These are phyloP conservation scores for Angomonas desouzai DNA, from an alignment of 208 protist species.

Conservation along the genomic window DNA sequence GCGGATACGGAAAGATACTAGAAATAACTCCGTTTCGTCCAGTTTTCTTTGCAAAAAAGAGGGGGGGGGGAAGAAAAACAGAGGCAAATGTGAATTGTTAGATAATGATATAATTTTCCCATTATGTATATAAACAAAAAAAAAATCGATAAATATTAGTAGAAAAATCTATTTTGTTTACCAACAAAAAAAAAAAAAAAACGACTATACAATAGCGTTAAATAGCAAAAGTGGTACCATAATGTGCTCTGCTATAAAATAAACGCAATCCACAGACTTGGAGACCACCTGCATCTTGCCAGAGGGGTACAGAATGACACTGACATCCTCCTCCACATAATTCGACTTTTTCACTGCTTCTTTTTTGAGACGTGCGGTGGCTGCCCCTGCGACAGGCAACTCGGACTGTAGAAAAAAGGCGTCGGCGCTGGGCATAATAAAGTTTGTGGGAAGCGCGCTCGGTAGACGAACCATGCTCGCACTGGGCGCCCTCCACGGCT, in stretches of 20 bases:
- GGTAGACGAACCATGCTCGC: neutral
- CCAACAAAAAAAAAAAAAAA: neutral
- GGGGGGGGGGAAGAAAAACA: too few relatives aligned
- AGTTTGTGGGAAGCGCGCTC: neutral
- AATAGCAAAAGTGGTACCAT: neutral
- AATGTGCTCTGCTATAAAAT: neutral
- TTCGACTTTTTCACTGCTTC: neutral
- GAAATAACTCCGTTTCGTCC: too few relatives aligned
- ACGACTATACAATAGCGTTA: neutral
- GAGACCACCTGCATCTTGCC: neutral
- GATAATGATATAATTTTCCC: too few relatives aligned
- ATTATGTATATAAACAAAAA: too few relatives aligned
- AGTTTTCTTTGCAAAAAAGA: too few relatives aligned
- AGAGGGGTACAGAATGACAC: conserved; percentile 3
- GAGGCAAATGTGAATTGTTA: too few relatives aligned
- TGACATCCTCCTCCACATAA: neutral
- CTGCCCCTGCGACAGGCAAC: neutral
- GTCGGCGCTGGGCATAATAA: conserved; percentile 5
- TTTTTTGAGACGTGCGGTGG: neutral
- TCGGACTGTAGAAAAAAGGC: conserved; percentile 3
- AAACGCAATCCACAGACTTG: neutral
- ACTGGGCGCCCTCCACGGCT: neutral
- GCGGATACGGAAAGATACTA: too few relatives aligned
- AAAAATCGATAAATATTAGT: conserved; percentile 2
- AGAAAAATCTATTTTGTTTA: neutral